Conservation (phyloP, 495 filamentous ascomycete species). For the Choiromyces venosus region DNA sequence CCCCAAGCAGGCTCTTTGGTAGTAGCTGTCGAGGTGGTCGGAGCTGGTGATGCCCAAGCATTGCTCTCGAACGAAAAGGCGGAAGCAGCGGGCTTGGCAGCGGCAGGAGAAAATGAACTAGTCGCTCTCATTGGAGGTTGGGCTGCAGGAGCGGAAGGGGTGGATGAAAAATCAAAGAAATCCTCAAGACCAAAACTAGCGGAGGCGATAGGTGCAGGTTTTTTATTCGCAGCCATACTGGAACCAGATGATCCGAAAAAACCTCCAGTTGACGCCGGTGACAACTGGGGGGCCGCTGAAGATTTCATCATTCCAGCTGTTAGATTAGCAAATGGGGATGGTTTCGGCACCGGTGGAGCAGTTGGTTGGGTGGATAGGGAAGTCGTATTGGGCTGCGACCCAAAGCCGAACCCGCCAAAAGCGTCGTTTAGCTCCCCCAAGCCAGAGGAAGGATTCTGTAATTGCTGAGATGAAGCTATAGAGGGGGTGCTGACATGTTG, state of each 20-base stretch:
- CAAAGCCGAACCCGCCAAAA: conserved; percentile 76
- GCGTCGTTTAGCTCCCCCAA: conserved; percentile 78
- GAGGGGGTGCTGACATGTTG: conserved; percentile 41
- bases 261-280: conserved; percentile 58
- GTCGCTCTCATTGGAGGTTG: conserved; percentile 48
- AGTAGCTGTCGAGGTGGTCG: conserved; percentile 41
- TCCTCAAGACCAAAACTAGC: conserved; percentile 58
- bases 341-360: conserved; percentile 52
- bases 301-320: conserved; percentile 52
- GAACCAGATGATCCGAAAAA: conserved; percentile 67
- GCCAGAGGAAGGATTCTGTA: conserved; percentile 48
- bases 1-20: conserved; percentile 39
- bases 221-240: conserved; percentile 51
- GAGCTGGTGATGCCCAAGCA: conserved; percentile 51
- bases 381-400: conserved; percentile 40
- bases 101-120: conserved; percentile 52
- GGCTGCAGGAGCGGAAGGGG: conserved; percentile 48
- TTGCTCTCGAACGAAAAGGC: conserved; percentile 51
- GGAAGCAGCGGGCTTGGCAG: conserved; percentile 56
- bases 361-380: conserved; percentile 51
- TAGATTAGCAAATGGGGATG: conserved; percentile 70
- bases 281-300: conserved; percentile 51
- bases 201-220: conserved; percentile 45
- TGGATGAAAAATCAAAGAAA: conserved; percentile 73
- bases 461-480: conserved; percentile 42